These are phyloP conservation scores for Catunica adiposa DNA, from an alignment of 2,329 filamentous ascomycete genomes.

Conservation along the genomic window DNA sequence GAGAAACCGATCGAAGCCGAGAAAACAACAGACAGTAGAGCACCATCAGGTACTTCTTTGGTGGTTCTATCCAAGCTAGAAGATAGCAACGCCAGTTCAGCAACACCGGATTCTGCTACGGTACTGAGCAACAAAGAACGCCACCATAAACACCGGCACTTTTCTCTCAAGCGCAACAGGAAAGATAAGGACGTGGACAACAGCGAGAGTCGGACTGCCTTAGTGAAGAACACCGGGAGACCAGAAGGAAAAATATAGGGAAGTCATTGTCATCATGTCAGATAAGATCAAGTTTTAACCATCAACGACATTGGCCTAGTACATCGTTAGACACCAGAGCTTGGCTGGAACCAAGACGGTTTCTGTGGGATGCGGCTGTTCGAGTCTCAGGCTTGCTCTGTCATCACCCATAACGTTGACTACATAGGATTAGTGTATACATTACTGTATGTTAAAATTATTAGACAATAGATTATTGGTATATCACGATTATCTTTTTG, in stretches of 20 bases:
- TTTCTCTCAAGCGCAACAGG: slow-evolving; percentile 12
- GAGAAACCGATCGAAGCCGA: neutral
- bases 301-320: slow-evolving; percentile 10
- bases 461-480: no score
- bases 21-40: neutral
- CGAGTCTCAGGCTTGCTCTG: slow-evolving; percentile 16
- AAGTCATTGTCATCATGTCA: slow-evolving; percentile 27
- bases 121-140: neutral
- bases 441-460: neutral
- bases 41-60: neutral
- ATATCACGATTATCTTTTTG: no score
- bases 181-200: neutral
- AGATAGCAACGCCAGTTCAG: neutral
- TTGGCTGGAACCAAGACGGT: slow-evolving; percentile 13
- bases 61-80: neutral
- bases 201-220: neutral
- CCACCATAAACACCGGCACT: neutral
- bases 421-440: neutral
- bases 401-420: slow-evolving; percentile 24
- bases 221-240: neutral
- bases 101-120: no score
- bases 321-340: slow-evolving; percentile 8
- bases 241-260: neutral
- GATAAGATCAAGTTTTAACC: slow-evolving; percentile 48
- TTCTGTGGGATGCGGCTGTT: slow-evolving; percentile 5